Evolutionary conservation across 768 basidiomycete genomes (phyloP), one percentile per base, ranked within the genome.

Genomic region (Suillus subluteus): DNA sequence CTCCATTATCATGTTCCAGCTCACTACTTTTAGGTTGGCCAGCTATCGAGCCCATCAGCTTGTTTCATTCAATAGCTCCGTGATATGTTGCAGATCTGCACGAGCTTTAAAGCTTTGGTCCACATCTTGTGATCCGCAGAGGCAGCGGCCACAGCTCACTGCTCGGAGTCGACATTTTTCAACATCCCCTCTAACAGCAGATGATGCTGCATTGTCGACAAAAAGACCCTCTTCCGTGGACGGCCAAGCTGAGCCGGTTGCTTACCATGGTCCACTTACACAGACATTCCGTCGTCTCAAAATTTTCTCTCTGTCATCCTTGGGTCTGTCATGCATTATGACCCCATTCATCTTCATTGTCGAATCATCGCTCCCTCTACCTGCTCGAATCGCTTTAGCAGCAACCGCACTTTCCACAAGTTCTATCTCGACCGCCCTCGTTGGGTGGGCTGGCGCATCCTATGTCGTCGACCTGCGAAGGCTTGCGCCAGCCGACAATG

Each of bases 331-430:
- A 12, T 78, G 82, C 66, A 82, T 86, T 5, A 81, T 96, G 71
- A 82, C 91, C 2, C 95, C 95, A 1, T 88, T 96, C 79, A 87
- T 96, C 67, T 91, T 96, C 77, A 74, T 92, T 62, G 82, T 96
- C 70, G 93, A 95, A 67, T 90, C 93, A 6, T 84, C 85, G 30
- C 83, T 96, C 8, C 93, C 95, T 0, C 71, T 85, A 48, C 82
- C 83, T 21, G 95, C 91, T 0, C 87, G 94, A 26, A 73, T 86
- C 32, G 87, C 86, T 16, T 81, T 96, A 40, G 91, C 89, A 1
- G 79, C 80, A 12, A 88, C 89, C 9, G 94, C 94, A 4, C 69
- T 96, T 66, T 84, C 84, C 44, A 92, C 92, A 0, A 91, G 90
- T 50, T 83, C 87, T 13, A 78, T 91, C 50, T 93, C 91, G 61